These are phyloP conservation scores for Geranomyces michiganensis DNA, from an alignment of 192 early-diverging fungal species.

Conservation along the genomic window DNA sequence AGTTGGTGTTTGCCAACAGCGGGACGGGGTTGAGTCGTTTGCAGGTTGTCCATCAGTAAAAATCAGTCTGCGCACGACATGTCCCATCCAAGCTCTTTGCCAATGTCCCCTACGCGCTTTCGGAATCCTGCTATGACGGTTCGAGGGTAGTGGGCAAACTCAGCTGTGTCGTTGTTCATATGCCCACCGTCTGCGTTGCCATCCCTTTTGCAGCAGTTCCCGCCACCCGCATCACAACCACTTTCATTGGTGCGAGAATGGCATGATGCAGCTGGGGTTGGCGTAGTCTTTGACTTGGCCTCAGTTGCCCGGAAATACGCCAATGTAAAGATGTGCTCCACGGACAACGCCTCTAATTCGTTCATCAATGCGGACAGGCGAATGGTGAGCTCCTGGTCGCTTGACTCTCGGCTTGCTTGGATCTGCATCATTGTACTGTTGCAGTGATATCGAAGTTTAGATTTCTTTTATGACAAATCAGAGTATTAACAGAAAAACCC, in stretches of 20 bases:
- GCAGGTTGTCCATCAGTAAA: too few species aligned
- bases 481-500: too few species aligned
- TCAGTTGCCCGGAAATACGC: constrained; percentile 16
- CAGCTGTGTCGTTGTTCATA: not conserved
- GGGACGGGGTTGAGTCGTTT: too few species aligned
- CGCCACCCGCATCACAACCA: not conserved
- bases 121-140: not conserved
- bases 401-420: not conserved
- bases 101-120: not conserved
- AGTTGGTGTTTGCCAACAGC: too few species aligned
- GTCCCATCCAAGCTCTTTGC: not conserved
- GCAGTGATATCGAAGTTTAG: not conserved
- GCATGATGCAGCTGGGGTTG: too few species aligned
- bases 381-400: not conserved
- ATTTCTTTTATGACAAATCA: too few species aligned
- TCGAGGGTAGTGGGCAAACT: not conserved
- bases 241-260: not conserved
- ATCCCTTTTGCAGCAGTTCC: not conserved
- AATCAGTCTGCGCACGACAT: too few species aligned
- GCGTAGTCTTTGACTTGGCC: not conserved
- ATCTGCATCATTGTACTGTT: not conserved
- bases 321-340: constrained; percentile 24
- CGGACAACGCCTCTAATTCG: constrained; percentile 12
- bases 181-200: not conserved
- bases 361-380: not conserved